Evolutionary conservation across 805 yeast genomes (phyloP).

Genomic region (Maudiozyma pseudohumilis): DNA sequence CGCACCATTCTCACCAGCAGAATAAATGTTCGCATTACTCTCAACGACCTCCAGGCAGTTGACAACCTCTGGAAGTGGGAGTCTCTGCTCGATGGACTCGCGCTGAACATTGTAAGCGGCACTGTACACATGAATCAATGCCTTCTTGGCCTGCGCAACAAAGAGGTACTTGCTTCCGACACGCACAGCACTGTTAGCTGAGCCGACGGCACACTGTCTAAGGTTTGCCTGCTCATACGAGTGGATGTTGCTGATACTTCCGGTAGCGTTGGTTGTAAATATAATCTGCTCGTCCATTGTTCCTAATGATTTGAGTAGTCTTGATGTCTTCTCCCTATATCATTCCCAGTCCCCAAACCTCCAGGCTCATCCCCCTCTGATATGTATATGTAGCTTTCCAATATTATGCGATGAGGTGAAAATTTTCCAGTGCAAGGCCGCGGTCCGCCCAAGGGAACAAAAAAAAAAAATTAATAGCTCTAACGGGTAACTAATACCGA

Average conservation of each 20-base stretch:
- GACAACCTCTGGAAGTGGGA: constrained; percentile 77
- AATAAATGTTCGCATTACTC: constrained; percentile 5
- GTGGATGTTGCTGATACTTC: constrained; percentile 22
- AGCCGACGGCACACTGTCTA: constrained; percentile 35
- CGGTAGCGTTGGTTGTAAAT: constrained; percentile 24
- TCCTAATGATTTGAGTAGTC: not conserved
- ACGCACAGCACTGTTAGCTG: constrained; percentile 39
- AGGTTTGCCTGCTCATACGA: constrained; percentile 24
- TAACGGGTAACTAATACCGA: no score
- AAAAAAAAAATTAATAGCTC: no score
- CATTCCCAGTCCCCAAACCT: no score
- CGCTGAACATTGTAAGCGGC: constrained; percentile 30
- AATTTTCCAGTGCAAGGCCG: constrained; percentile 7
- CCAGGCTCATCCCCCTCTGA: no score
- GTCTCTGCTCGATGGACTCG: constrained; percentile 59
- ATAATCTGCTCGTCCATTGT: constrained; percentile 21
- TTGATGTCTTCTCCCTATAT: not conserved
- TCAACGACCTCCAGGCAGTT: constrained; percentile 33
- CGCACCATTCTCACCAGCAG: constrained; percentile 6
- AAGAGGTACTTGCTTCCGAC: constrained; percentile 51
- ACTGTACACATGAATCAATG: constrained; percentile 62
- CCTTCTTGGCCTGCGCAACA: constrained; percentile 59
- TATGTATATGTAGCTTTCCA: not conserved
- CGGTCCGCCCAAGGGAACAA: no score
- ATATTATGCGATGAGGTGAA: constrained; percentile 15